These are phyloP conservation scores for Saraca asoca DNA, from an alignment of 331 rosid genomes.

Conservation along the genomic window DNA sequence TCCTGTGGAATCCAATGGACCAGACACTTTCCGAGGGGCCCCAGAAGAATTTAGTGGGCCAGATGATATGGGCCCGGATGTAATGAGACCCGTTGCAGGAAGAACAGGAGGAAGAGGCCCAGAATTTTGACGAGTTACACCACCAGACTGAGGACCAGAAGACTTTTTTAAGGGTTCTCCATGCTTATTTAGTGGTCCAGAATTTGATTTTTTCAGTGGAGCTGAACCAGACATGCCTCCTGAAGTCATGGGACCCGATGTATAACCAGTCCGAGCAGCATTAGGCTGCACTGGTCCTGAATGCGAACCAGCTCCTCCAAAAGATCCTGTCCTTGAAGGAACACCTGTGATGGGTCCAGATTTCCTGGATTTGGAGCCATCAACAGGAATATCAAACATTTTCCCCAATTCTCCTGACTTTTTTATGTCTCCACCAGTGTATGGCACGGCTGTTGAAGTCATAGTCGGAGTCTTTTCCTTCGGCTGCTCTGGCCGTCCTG, in stretches of 20 bases:
- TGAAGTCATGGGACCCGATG: slow-evolving; percentile 72
- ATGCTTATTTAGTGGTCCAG: slow-evolving; percentile 93
- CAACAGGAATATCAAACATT: slow-evolving; percentile 93
- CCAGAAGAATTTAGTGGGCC: slow-evolving; percentile 90
- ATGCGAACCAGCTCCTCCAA: slow-evolving; percentile 91
- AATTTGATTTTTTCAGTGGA: slow-evolving; percentile 77
- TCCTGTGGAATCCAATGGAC: slow-evolving; percentile 73
- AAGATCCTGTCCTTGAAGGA: slow-evolving; percentile 81
- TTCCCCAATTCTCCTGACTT: slow-evolving; percentile 92
- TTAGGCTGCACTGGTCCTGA: slow-evolving; percentile 82
- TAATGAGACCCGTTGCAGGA: slow-evolving; percentile 93
- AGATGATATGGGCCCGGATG: slow-evolving; percentile 89
- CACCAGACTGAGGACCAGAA: slow-evolving; percentile 97
- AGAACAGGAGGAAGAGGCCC: slow-evolving; percentile 85
- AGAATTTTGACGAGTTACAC: slow-evolving; percentile 90
- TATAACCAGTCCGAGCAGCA: slow-evolving; percentile 63
- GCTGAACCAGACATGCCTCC: slow-evolving; percentile 63
- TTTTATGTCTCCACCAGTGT: slow-evolving; percentile 95
- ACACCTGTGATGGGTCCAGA: slow-evolving; percentile 85
- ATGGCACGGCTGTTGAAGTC: slow-evolving; percentile 89
- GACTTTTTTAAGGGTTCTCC: slow-evolving; percentile 92
- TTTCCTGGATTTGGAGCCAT: slow-evolving; percentile 90
- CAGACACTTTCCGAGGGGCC: slow-evolving; percentile 86
- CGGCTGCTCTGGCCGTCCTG: slow-evolving; percentile 98
- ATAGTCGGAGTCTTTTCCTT: slow-evolving; percentile 93